Conservation (phyloP, 1,284 basidiomycete genomes). For the Cutaneotrichosporon cavernicola region DNA sequence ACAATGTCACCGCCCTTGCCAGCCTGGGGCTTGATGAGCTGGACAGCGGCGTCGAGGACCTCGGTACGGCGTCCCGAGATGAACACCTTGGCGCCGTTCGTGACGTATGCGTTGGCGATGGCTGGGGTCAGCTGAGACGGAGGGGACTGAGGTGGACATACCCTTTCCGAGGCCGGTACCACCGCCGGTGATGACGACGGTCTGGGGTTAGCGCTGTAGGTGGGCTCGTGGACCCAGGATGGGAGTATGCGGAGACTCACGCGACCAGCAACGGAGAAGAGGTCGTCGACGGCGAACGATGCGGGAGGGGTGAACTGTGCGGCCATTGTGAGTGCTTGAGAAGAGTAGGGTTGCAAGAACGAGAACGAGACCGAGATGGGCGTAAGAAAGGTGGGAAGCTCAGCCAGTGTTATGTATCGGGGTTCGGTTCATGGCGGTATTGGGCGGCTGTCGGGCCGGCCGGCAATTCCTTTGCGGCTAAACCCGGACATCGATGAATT, state of each 20-base stretch:
- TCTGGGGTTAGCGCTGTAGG: constrained; percentile 1
- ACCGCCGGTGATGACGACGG: constrained; percentile 40
- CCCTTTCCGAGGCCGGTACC: constrained; percentile 44
- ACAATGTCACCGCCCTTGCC: constrained; percentile 28
- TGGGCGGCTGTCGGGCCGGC: neutral
- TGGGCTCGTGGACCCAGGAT: too few species aligned
- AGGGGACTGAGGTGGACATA: constrained; percentile 10
- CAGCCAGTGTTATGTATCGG: neutral
- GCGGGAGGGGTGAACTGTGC: constrained; percentile 8
- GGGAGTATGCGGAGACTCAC: constrained; percentile 10
- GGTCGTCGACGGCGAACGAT: constrained; percentile 30
- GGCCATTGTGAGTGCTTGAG: neutral
- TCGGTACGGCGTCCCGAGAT: constrained; percentile 51
- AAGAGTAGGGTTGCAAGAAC: neutral
- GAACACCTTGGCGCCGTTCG: constrained; percentile 53
- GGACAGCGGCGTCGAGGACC: constrained; percentile 43
- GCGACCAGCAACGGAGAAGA: constrained; percentile 33
- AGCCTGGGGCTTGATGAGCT: constrained; percentile 35
- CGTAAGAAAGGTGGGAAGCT: neutral
- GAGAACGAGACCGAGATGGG: neutral
- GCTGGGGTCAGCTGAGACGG: constrained; percentile 21
- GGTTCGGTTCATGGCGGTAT: neutral
- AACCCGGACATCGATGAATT: neutral
- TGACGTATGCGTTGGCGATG: constrained; percentile 45
- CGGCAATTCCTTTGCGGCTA: neutral